A percentile compares a stretch with the other conserved stretches of the same genome.
These are phyloP conservation scores for Oryza glaberrima DNA, from an alignment of 176 grass and related monocot species.

Conservation along the genomic window DNA sequence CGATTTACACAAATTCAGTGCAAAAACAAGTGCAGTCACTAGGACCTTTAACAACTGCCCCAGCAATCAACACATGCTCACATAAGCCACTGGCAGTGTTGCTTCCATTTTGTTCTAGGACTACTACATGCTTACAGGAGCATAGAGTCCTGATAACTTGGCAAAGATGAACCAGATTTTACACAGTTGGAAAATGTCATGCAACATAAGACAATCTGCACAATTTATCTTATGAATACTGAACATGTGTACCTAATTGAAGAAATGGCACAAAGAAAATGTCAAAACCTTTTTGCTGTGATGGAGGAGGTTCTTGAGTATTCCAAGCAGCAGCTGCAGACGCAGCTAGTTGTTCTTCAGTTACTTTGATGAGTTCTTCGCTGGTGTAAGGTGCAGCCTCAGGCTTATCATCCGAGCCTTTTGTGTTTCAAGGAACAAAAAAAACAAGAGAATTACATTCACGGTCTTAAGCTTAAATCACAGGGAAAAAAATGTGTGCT, in stretches of 20 bases:
- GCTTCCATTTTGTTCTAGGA: not conserved
- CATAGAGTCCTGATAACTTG: not conserved
- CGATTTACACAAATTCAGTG: not conserved
- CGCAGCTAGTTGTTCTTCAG: conserved; percentile 76
- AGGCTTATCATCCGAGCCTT: conserved; percentile 65
- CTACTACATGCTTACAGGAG: not conserved
- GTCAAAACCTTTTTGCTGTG: conserved; percentile 56
- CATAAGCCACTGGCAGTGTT: not conserved
- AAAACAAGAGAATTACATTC: not conserved
- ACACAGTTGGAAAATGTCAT: not conserved
- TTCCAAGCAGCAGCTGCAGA: conserved; percentile 52
- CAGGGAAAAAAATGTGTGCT: not conserved
- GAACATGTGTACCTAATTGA: not conserved
- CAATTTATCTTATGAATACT: not conserved
- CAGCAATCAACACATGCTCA: not conserved
- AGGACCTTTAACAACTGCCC: not conserved
- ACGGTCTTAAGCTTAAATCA: not conserved
- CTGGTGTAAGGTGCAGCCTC: conserved; percentile 58
- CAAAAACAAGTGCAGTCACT: not conserved
- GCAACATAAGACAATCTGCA: not conserved
- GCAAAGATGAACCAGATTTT: not conserved
- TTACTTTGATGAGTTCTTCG: conserved; percentile 88
- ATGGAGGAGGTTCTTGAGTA: conserved; percentile 18
- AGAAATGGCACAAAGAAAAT: conserved; percentile 30
- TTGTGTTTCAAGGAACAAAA: not conserved